A percentile compares a stretch with the other conserved stretches of the same genome.
These are phyloP conservation scores for Pestalotiopsis sp. DNA, from an alignment of 2,329 filamentous ascomycete genomes.

Conservation along the genomic window DNA sequence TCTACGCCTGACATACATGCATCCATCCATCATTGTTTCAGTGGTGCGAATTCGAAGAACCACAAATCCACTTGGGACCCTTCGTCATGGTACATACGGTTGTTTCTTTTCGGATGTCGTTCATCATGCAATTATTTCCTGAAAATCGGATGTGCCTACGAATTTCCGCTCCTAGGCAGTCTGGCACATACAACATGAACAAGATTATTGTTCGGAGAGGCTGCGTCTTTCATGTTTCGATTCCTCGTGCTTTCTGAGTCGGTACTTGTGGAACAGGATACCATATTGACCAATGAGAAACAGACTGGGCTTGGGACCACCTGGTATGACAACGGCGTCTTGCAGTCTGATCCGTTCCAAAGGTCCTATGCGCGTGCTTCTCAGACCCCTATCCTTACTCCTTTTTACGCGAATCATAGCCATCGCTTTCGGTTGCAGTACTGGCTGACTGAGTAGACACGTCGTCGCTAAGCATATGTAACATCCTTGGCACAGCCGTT, in stretches of 20 bases:
- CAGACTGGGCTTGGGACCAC: background rate
- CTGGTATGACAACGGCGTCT: background rate
- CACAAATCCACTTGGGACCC: too few species aligned
- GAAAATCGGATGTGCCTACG: too few species aligned
- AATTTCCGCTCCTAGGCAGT: too few species aligned
- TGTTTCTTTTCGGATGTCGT: too few species aligned
- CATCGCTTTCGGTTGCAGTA: background rate
- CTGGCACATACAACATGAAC: too few species aligned
- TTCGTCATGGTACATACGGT: too few species aligned
- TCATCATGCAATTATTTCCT: too few species aligned
- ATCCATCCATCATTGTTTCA: too few species aligned
- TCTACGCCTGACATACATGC: too few species aligned
- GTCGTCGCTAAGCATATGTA: background rate
- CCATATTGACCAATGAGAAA: background rate
- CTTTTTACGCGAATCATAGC: background rate
- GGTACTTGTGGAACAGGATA: background rate
- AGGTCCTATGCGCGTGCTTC: background rate
- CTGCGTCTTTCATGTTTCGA: too few species aligned
- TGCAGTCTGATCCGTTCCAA: background rate
- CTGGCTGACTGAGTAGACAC: background rate
- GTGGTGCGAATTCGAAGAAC: too few species aligned
- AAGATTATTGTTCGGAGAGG: too few species aligned
- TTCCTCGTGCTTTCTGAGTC: background rate
- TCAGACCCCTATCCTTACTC: background rate
- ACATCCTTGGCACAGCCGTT: background rate